These are phyloP conservation scores for Penicillium sp. DNA, from an alignment of 2,329 filamentous ascomycete species.

Conservation along the genomic window DNA sequence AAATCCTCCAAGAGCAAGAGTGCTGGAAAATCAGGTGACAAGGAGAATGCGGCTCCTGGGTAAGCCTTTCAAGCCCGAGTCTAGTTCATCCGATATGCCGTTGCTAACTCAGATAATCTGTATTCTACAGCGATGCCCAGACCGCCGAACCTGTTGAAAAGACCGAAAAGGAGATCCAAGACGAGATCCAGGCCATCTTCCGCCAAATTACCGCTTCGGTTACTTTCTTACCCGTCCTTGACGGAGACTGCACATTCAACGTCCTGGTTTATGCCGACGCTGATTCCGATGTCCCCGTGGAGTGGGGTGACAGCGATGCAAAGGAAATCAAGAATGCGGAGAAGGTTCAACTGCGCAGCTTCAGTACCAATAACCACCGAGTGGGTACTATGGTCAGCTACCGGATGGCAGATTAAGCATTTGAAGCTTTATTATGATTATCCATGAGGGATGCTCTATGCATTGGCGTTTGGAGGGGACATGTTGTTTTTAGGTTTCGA, in stretches of 20 bases:
- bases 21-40: conserved; percentile 55
- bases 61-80: conserved; percentile 33
- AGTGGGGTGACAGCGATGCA: conserved; percentile 98
- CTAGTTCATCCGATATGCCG: neutral
- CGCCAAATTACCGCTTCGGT: conserved; percentile 97
- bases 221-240: conserved; percentile 90
- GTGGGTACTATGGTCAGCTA: conserved; percentile 97
- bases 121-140: conserved; percentile 28
- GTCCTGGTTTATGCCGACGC: conserved; percentile 97
- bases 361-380: conserved; percentile 90
- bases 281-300: conserved; percentile 92
- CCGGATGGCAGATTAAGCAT: conserved; percentile 50
- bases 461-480: conserved; percentile 23
- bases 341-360: conserved; percentile 91
- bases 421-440: conserved; percentile 15
- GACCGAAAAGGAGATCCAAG: conserved; percentile 89
- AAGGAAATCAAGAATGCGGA: conserved; percentile 95
- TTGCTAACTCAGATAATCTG: neutral
- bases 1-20: conserved; percentile 52
- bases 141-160: conserved; percentile 60
- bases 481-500: conserved; percentile 2
- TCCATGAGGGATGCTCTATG: conserved; percentile 23
- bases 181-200: conserved; percentile 95
- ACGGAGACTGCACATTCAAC: conserved; percentile 97
- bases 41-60: conserved; percentile 67